Base-by-base conservation (phyloP, 2,329 filamentous ascomycete genomes). In the Epichloe sibirici region DNA sequence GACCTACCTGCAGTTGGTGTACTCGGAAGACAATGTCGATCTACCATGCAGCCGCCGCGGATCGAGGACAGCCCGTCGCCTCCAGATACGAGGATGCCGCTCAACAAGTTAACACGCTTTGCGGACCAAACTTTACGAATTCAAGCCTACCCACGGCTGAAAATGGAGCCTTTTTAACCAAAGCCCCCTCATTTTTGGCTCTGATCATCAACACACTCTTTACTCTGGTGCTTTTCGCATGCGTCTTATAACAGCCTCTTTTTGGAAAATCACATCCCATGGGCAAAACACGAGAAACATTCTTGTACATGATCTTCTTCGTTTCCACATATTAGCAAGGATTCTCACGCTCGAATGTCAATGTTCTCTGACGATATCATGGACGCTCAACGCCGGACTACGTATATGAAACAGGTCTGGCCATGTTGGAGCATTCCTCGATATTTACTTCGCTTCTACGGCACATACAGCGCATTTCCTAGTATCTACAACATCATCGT, bases 11-110 rank as follows among this genome's bases (percentile, higher is more conserved):
- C 71, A 83, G 79, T 59, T 71, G 71, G 42, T 97, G 93, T 66
- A 74, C 93, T 44, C 75, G 83, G 62, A 74, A 87, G 55, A 91
- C 87, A 4, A 95, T 97, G 89, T 75, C 76, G 28, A 78, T 95
- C 17, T 96, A 86, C 67, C 82, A 86, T 51, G 69, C 78, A 0
- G 85, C 84, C 34, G 82, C 87, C 0, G 74, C 77, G 13, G 81
- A 90, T 59, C 73, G 79, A 38, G 77, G 73, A 3, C 81, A 86
- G 59, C 78, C 82, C 7, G 76, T 97, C 46, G 78, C 79, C 28
- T 66, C 72, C 15, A 86, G 83, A 0, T 97, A 96, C 65, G 69
- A 76, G 5, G 62, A 71, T 9, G 89, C 90, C 0, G 90, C 91
- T 0, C 69, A 77, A 56, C 79, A 85, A 61, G 76, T 97, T 49